Percentiles rank a stretch among this genome's conserved stretches.
Conservation (phyloP, 345 rosid species). For the Lepidium aucheri region DNA sequence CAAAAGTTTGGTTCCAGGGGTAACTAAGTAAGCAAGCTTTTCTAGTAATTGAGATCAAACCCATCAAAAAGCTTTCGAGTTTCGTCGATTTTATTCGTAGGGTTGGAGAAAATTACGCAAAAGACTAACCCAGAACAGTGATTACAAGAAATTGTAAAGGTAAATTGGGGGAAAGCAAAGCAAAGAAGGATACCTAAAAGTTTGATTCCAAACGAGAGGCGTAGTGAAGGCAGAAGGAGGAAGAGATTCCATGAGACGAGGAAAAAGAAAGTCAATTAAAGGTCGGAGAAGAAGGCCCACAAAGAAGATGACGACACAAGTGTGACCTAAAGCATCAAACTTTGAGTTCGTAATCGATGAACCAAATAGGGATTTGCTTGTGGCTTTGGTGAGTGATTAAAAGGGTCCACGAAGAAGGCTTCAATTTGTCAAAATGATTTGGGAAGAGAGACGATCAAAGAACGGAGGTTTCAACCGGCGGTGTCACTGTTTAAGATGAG, state of each 20-base stretch:
- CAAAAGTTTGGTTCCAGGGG: not conserved
- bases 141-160: not conserved
- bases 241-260: constrained; percentile 11
- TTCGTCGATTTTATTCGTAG: not conserved
- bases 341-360: constrained; percentile 1
- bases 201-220: constrained; percentile 17
- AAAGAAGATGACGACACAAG: not conserved
- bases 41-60: constrained; percentile 4
- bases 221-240: not conserved
- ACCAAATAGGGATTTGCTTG: constrained; percentile 4
- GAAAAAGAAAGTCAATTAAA: constrained; percentile 7
- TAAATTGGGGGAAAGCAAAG: not conserved
- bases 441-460: not conserved
- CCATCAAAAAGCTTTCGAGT: not conserved
- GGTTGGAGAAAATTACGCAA: not conserved
- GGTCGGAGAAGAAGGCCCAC: constrained; percentile 14
- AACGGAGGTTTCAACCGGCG: constrained; percentile 15
- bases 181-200: constrained; percentile 17
- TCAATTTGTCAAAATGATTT: not conserved
- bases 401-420: not conserved
- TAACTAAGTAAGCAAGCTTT: not conserved
- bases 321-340: constrained; percentile 13
- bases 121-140: not conserved
- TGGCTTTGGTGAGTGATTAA: not conserved
- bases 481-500: constrained; percentile 10